Evolutionary conservation across 768 basidiomycete genomes (phyloP).

Genomic region (Baorangia bicolor): DNA sequence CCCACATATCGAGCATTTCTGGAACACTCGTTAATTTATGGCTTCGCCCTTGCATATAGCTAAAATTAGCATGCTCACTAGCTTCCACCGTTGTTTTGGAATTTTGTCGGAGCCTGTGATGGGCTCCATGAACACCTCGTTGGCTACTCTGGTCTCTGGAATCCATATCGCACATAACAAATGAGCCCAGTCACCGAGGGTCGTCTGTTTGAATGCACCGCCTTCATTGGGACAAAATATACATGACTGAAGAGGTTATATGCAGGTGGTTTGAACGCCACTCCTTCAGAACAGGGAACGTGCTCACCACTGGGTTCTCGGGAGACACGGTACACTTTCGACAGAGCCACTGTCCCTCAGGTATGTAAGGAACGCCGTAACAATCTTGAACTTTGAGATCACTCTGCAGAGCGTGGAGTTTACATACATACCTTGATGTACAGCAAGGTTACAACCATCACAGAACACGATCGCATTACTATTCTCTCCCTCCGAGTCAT

Average conservation of each 20-base stretch:
- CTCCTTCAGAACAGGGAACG: neutral
- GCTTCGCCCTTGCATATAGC: neutral
- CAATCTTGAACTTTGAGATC: constrained; percentile 63
- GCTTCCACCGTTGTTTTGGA: constrained; percentile 89
- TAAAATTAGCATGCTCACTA: constrained; percentile 53
- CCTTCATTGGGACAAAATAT: constrained; percentile 96
- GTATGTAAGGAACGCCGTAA: constrained; percentile 98
- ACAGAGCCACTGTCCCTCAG: constrained; percentile 99
- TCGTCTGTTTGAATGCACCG: constrained; percentile 98
- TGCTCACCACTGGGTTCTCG: constrained; percentile 87
- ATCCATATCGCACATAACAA: constrained; percentile 97
- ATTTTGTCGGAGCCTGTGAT: constrained; percentile 87
- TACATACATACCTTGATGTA: constrained; percentile 86
- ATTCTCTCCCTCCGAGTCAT: constrained; percentile 98
- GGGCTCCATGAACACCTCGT: constrained; percentile 98
- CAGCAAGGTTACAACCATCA: constrained; percentile 97
- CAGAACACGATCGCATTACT: constrained; percentile 99
- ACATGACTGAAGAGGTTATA: constrained; percentile 63
- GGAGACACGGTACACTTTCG: constrained; percentile 98
- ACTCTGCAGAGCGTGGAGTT: neutral
- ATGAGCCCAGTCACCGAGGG: constrained; percentile 92
- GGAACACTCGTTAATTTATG: constrained; percentile 7
- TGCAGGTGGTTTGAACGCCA: neutral
- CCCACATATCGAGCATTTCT: constrained; percentile 68
- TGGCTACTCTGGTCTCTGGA: constrained; percentile 89